Conservation (phyloP, 345 rosid species). For the Gossypium herbaceum region DNA sequence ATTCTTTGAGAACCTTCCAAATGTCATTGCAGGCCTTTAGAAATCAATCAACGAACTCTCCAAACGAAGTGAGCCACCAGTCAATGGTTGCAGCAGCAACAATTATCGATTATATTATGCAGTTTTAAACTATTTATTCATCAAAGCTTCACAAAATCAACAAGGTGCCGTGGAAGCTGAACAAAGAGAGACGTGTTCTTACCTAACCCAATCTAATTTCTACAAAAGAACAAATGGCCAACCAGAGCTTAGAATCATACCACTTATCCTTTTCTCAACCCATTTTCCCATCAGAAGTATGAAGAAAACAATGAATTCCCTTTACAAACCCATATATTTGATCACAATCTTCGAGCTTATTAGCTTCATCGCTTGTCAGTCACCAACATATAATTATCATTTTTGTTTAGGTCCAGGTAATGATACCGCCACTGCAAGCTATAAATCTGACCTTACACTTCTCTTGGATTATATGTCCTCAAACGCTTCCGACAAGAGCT, state of each 20-base stretch:
- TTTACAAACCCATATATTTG: not conserved
- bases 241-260: not conserved
- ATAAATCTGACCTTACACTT: not conserved
- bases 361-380: not conserved
- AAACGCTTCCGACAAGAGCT: not conserved
- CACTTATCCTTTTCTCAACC: not conserved
- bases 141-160: not conserved
- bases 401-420: not conserved
- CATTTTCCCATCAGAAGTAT: not conserved
- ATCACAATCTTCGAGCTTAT: not conserved
- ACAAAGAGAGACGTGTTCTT: not conserved
- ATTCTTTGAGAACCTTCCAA: not conserved
- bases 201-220: constrained; percentile 1
- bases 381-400: not conserved
- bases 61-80: not conserved
- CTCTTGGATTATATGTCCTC: not conserved
- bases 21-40: not conserved
- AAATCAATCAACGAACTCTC: not conserved
- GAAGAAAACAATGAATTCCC: not conserved
- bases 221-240: not conserved
- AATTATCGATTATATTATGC: not conserved
- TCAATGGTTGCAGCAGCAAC: not conserved
- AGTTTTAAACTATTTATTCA: not conserved
- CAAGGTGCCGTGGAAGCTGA: not conserved
- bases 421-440: not conserved